Evolutionary conservation across 1,139 yeast species (phyloP), one percentile per base, ranked within the genome.

Genomic region (Geotrichum phurueaensis): DNA sequence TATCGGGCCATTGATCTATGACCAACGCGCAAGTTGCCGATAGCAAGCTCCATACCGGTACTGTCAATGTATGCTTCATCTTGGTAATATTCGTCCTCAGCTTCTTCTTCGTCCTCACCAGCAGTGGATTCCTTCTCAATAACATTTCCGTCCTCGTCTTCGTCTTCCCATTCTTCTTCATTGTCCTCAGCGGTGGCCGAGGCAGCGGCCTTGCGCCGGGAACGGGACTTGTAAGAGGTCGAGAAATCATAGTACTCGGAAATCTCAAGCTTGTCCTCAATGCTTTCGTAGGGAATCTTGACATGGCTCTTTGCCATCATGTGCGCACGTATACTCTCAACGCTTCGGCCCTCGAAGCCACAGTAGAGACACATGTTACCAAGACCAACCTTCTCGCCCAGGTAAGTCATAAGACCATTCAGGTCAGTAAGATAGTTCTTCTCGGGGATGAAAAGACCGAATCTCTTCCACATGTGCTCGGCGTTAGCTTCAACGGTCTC

Each of bases 271-370:
- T 86, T 87, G 70, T 94, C 96, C 62, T 87, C 87, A 63, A 85
- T 88, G 0, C 84, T 75, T 68, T 94, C 98, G 73, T 89, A 95
- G 0, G 99, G 98, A 61, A 94, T 81, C 71, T 84, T 83, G 78
- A 92, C 87, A 72, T 94, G 99, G 64, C 91, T 84, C 74, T 94
- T 94, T 23, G 87, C 81, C 7, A 80, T 70, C 90, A 92, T 87
- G 73, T 94, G 99, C 52, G 91, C 96, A 66, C 97, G 84, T 7
- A 89, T 94, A 62, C 96, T 89, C 70, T 89, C 96, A 47, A 92
- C 72, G 60, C 85, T 84, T 66, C 83, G 82, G 7, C 98, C 98
- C 73, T 89, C 91, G 72, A 86, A 95, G 56, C 79, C 79, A 73
- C 99, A 94, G 57, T 85, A 82, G 57, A 94, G 75, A 73, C 99